Base-by-base conservation (phyloP, 2,329 filamentous ascomycete genomes). In the Stylonectria norvegica region DNA sequence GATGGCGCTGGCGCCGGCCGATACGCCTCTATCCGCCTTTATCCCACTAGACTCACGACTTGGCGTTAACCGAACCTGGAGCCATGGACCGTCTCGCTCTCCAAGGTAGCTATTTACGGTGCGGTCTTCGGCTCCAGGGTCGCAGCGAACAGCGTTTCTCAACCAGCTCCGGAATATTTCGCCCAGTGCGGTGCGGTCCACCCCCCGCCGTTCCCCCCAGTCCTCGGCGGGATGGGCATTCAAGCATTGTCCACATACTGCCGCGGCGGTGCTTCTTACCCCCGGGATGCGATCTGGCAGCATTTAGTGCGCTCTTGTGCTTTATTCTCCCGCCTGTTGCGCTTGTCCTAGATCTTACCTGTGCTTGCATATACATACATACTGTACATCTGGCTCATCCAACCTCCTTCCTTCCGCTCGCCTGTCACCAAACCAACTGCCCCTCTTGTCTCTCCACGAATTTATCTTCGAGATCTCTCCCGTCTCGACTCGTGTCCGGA, bases 281-380 rank as follows among this genome's bases (percentile, higher is more conserved):
- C 51, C 48, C 50, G 45, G 46, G 53, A 57, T 57, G 52, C 48
- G 54, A 57, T 57, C 54, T 57, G 52, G 54, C 53, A 57, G 52
- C 50, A 46, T 43, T 53, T 57, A 57, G 54, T 57, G 53, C 53
- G 42, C 52, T 53, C 54, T 50, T 57, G 48, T 55, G 36, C 50
- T 55, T 32, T 55, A 45, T 47, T 52, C 43, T 53, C 43, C 46
- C 36, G 31, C 45, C 25, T 36, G 45, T 37, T 10, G 38, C 38
- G 50, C 44, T 53, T 55, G 37, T 34, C 41, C 38, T 34, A 57
- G 53, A 56, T 56, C 51, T 55, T 41, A 50, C 42, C 42, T 50
- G 41, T 57, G 50, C 54, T 57, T 56, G 49, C 53, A 55, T 57
- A 38, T 48, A 47, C 50, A 57, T 55, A n/a, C n/a, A n/a, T n/a